Base-by-base conservation (phyloP, 805 yeast genomes). In the Metschnikowia borealis region DNA sequence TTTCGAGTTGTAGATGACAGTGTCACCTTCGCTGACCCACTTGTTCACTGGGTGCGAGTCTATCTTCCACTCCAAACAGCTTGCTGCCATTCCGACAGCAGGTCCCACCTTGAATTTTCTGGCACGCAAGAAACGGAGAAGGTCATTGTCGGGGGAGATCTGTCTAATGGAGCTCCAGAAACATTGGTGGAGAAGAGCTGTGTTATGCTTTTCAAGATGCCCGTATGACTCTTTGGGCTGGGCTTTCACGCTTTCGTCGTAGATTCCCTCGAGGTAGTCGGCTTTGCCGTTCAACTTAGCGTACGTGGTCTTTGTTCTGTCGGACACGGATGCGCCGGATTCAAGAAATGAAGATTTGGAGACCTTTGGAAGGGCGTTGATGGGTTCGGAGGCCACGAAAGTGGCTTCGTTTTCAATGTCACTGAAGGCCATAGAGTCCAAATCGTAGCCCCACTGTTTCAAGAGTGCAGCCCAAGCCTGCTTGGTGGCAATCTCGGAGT, bases 381-480 rank as follows among this genome's bases (percentile, higher is more conserved):
- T 50, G 11, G 55, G 13, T 36, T 50, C 46, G 13, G 60, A 56
- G 11, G 53, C 36, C 21, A 52, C 54, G 29, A 51, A 55, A 41
- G 35, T 50, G 32, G 48, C 21, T 0, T 31, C 13, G 6, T 55
- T 44, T 33, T 52, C 58, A 21, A 57, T 35, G 29, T 57, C 59
- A 2, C 31, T 39, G 49, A 42, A 47, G 20, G 57, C 36, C 8
- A 50, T 18, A 37, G 48, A 35, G 40, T 53, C 58, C 45, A 57
- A 46, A 18, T 52, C 58, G 51, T 57, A 56, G 35, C 62, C 60
- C 35, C 51, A 54, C 6, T 52, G 79, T 56, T 79, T 81, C 55
- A 87, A 69, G 43, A 82, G 59, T 58, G 82, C 76, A 45, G 85
- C 82, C 90, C 91, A 87, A 4, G 79, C 75, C 60, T 85, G 88